A percentile compares a stretch with the other conserved stretches of the same genome.
Evolutionary conservation across 163 green algal genomes (phyloP).

Genomic region (Scenedesmus sp.): DNA sequence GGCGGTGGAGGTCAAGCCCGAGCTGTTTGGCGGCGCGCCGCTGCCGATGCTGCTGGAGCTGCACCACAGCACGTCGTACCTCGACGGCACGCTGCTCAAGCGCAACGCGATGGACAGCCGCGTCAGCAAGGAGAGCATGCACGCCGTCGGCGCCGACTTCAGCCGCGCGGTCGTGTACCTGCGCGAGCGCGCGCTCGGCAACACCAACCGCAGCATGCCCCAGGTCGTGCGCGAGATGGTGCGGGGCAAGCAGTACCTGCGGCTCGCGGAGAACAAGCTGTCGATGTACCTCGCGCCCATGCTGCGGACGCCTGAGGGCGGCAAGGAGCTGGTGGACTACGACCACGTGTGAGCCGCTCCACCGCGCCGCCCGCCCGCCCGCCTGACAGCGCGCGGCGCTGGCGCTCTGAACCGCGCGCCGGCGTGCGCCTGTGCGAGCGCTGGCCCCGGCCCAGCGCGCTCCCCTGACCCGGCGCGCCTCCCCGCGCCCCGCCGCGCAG

Average conservation of each 20-base stretch:
- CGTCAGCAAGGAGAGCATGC: background rate
- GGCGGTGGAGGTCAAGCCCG: too few relatives aligned
- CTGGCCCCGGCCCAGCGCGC: too few relatives aligned
- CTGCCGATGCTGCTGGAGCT: too few relatives aligned
- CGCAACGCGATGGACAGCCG: too few relatives aligned
- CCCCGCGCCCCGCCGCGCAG: too few relatives aligned
- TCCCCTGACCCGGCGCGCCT: too few relatives aligned
- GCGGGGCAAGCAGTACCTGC: conserved; percentile 3
- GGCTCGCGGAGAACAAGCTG: background rate
- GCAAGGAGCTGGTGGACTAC: conserved; percentile 26
- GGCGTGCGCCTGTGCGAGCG: background rate
- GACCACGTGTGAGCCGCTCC: background rate
- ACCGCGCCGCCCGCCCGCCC: background rate
- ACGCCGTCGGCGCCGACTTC: background rate
- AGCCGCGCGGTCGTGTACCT: background rate
- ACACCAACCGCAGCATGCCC: background rate
- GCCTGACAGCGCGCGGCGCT: background rate
- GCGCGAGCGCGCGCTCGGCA: too few relatives aligned
- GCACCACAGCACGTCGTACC: too few relatives aligned
- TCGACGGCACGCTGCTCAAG: too few relatives aligned
- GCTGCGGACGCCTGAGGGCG: background rate
- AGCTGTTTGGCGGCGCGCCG: too few relatives aligned
- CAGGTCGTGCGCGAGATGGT: background rate
- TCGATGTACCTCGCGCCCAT: conserved; percentile 1
- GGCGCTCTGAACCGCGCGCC: background rate